Percentiles rank a stretch among this genome's conserved stretches.
phyloP scores from a whole-genome alignment of 2,329 filamentous ascomycete genomes.

The Aspergillus bombycis region DNA sequence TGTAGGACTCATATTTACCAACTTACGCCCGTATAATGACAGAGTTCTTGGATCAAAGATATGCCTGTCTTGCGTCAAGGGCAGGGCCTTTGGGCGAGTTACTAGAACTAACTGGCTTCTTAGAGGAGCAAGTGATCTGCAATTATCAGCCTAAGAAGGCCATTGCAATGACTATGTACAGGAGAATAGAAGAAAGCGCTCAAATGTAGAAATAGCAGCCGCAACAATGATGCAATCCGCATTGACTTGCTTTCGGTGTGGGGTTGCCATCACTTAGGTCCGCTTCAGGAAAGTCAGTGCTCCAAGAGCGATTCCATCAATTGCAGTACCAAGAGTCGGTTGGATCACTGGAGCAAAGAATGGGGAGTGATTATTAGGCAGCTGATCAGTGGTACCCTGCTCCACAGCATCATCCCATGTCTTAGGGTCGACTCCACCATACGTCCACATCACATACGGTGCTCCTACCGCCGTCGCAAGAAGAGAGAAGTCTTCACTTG shows the following conservation, averaged over 20 bases:
- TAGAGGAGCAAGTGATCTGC: too few relatives aligned
- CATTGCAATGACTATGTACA: not conserved
- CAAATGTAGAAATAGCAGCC: not conserved
- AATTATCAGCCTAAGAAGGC: too few relatives aligned
- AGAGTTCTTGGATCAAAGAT: not conserved
- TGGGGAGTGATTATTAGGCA: constrained; percentile 62
- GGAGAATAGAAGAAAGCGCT: not conserved
- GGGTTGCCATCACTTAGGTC: not conserved
- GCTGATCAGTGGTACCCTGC: constrained; percentile 49
- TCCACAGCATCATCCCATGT: constrained; percentile 53
- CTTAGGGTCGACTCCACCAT: constrained; percentile 55
- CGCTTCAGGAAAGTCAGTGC: constrained; percentile 46
- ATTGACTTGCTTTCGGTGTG: not conserved
- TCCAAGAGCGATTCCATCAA: constrained; percentile 55
- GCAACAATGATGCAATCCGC: not conserved
- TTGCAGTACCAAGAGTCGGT: constrained; percentile 57
- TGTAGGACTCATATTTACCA: not conserved
- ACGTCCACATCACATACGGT: constrained; percentile 60
- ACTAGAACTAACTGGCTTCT: too few relatives aligned
- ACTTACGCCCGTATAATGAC: not conserved
- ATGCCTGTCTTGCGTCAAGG: too few relatives aligned
- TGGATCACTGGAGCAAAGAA: constrained; percentile 60
- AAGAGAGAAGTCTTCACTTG: constrained; percentile 61
- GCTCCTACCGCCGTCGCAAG: constrained; percentile 54
- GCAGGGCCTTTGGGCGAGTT: too few relatives aligned